Evolutionary conservation across 257 asterid species (phyloP), one percentile per base, ranked within the genome.

Genomic region (Solanum virginianum): DNA sequence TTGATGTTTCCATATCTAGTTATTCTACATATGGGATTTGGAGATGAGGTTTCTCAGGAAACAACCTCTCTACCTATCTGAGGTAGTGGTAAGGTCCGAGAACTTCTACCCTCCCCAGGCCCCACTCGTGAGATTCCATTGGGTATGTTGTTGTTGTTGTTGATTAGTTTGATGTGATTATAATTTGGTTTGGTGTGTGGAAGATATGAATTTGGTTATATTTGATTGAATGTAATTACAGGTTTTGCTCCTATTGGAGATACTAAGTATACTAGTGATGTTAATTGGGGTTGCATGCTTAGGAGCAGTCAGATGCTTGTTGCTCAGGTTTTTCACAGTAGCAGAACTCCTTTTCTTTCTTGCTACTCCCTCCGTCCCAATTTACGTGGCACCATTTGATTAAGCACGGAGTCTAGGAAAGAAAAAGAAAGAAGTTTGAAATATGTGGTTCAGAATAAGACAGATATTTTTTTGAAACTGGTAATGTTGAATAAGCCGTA

Each of bases 241-340:
- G 99, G 99, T 6, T 97, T 97, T 88, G 59, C 90, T 8, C 92
- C 94, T 41, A 94, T 97, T 72, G 96, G 91, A 84, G 98, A 93
- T 75, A 83, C 98, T 5, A 97, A 95, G 91, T 95, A 94, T 88
- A 87, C 87, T 29, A 95, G 98, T 85, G 99, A 97, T 83, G 97
- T 91, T 75, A 86, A 89, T 87, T 97, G 99, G 99, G 99, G 99
- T 36, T 97, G 99, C 88, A 97, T 97, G 99, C 92, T 95, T 80
- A 94, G 99, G 84, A 95, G 99, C 92, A 93, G 99, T 91, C 99
- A 97, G 92, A 97, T 97, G 99, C 99, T 97, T 90, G 95, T 97
- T 86, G 98, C 98, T 70, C 98, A 96, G 97, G 99, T 85, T 90
- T 63, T 29, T 43, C 22, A 41, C 57, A 22, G 41, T 60, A 10